Base-by-base conservation (phyloP, 2,329 filamentous ascomycete species). In the Thielaviopsis ethacetica region DNA sequence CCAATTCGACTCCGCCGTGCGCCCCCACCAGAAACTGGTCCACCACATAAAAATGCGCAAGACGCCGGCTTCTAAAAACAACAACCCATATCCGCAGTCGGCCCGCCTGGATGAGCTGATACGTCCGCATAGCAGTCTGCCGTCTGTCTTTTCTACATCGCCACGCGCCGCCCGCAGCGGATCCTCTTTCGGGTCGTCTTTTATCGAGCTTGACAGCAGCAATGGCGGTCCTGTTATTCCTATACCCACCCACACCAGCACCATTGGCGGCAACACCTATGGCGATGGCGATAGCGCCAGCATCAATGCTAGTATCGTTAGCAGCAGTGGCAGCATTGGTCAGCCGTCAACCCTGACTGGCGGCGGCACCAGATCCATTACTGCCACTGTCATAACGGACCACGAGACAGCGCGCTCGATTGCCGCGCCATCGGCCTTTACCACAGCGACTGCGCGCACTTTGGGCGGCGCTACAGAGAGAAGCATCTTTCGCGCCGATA, bases 41-140 rank as follows among this genome's bases (percentile, higher is more conserved):
- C 55, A 62, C 54, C 58, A 61, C 27, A 60, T 63, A 26, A 61
- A 61, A 22, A 59, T 62, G 22, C 59, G 61, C 30, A 62, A 62
- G 51, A 49, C 85, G 71, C 77, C 75, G 54, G 69, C 72, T 19
- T 73, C 76, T 56, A 82, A 83, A 67, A 84, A 85, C 70, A 95
- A 95, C 75, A 91, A 91, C 68, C 91, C 91, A n/a, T 96, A 96
- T 67, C 88, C 88, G 9, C 79, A 91, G 65, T 94, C 89, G 2
- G 87, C 86, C 61, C 79, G 78, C 52, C 67, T 82, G 61, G 57
- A 30, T 15, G 54, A 59, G 41, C 52, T 62, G 5, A 58, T 59
- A 41, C 60, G 60, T 51, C 34, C 54, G 13, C 60, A 59, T 26
- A 61, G 59, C 38, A 61, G 59, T 55, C 30, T 62, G 4, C 60